Conservation (phyloP, 495 filamentous ascomycete genomes). For the Wilcoxina mikolae region DNA sequence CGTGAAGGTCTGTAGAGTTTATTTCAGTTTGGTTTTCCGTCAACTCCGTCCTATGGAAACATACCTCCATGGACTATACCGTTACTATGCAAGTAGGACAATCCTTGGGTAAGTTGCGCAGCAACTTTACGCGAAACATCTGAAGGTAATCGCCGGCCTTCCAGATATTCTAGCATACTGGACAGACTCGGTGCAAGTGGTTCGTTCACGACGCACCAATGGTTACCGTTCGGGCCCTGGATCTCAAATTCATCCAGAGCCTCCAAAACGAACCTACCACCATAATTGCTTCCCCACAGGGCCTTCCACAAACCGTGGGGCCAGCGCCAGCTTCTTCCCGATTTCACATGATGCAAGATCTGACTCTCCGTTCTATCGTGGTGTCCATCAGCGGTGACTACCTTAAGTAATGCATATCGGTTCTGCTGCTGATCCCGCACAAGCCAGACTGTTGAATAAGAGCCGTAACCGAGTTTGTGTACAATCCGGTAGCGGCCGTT, state of each 20-base stretch:
- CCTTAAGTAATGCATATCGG: conserved; percentile 32
- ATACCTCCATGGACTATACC: conserved; percentile 1
- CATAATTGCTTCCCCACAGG: neutral
- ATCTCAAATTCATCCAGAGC: conserved; percentile 1
- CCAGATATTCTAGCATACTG: conserved; percentile 28
- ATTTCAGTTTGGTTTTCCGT: neutral
- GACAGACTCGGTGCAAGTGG: conserved; percentile 30
- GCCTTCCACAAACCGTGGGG: neutral
- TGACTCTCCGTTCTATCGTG: neutral
- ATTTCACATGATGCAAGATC: neutral
- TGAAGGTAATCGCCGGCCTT: neutral
- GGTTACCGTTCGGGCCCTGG: neutral
- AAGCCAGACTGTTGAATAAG: conserved; percentile 39
- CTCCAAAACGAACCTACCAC: neutral
- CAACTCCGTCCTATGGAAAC: neutral
- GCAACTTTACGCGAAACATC: conserved; percentile 2
- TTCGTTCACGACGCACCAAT: conserved; percentile 2
- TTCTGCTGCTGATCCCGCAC: conserved; percentile 5
- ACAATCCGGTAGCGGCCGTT: conserved; percentile 34
- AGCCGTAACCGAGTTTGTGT: conserved; percentile 38
- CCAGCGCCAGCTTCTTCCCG: neutral
- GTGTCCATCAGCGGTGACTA: conserved; percentile 24
- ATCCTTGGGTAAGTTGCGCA: conserved; percentile 1
- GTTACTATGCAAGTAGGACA: conserved; percentile 1
- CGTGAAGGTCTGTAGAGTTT: neutral